Evolutionary conservation across 805 yeast genomes (phyloP), one percentile per base, ranked within the genome.

Genomic region (Priceomyces fermenticarens): DNA sequence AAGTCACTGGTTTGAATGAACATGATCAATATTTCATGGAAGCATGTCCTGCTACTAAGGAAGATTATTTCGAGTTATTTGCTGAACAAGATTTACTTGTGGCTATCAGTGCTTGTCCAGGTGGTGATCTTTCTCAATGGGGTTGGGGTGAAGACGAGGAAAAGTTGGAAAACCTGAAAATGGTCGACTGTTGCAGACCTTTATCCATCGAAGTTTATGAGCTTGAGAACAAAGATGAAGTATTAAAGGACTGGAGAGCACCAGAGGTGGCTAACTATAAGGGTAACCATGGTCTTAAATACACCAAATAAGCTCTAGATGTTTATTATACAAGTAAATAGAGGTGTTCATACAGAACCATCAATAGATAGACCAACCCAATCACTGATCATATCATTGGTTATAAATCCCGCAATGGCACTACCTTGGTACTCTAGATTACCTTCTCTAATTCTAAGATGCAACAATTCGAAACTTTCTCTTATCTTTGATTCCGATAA

Each of bases 1-100:
- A 81, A 57, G 78, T 81, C 44, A 81, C 86, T 1, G 87, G 87
- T 0, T 67, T 80, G 48, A 78, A 79, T 47, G 82, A 78, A 45
- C 63, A 77, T 47, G 86, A 81, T 54, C 83, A 78, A 54, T 81
- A 81, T 56, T 81, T 77, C 55, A 81, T 80, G 86, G 85, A 80
- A 53, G 75, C 86, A 1, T 79, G 82, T 47, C 87, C 87, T 1
- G 81, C 86, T 2, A 63, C 71, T 28, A 59, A 65, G 32, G 77
- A 71, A 10, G 87, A 81, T 52, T 79, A 77, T 55, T 80, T 81
- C 51, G 86, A 81, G 57, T 70, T 78, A 55, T 81, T 80, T 58
- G 85, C 85, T 3, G 87, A 81, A 52, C 77, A 75, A 35, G 86
- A 81, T 52, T 59, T 81, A 43, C 59, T 81, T 37, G 77, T 82